Evolutionary conservation across 2,329 filamentous ascomycete genomes (phyloP).

Genomic region (Aspergillus sp.): DNA sequence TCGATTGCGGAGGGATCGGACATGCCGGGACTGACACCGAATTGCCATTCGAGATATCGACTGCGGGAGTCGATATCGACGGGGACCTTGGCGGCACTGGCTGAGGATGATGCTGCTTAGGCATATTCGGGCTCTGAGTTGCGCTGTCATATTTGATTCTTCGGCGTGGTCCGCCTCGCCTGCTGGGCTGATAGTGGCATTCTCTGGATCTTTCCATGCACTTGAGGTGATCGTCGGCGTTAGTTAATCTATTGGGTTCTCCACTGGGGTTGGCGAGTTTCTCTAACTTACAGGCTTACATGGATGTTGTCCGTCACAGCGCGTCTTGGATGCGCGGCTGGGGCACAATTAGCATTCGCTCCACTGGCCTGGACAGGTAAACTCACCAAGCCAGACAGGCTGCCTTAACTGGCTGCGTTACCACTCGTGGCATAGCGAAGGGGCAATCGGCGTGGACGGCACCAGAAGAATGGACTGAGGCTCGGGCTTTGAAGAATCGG

Average conservation of each 20-base stretch:
- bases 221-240: slow-evolving; percentile 6
- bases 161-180: slow-evolving; percentile 24
- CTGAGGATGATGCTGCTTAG: neutral
- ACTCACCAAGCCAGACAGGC: slow-evolving; percentile 20
- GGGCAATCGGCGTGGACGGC: neutral
- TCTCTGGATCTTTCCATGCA: neutral
- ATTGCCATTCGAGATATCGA: neutral
- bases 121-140: neutral
- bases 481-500: neutral
- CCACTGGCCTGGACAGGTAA: neutral
- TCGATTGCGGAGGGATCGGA: neutral
- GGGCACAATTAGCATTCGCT: neutral
- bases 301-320: slow-evolving; percentile 24
- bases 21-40: neutral
- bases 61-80: neutral
- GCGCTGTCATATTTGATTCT: slow-evolving; percentile 16
- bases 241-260: slow-evolving; percentile 16
- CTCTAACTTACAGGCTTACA: slow-evolving; percentile 20
- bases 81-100: neutral
- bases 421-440: neutral
- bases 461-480: neutral
- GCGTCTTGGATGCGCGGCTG: slow-evolving; percentile 24
- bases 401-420: slow-evolving; percentile 11
- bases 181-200: slow-evolving; percentile 16
- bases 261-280: neutral